A percentile compares a stretch with the other conserved stretches of the same genome.
Conservation (phyloP, 164 flowering plant species). For the Vitis cinerea region DNA sequence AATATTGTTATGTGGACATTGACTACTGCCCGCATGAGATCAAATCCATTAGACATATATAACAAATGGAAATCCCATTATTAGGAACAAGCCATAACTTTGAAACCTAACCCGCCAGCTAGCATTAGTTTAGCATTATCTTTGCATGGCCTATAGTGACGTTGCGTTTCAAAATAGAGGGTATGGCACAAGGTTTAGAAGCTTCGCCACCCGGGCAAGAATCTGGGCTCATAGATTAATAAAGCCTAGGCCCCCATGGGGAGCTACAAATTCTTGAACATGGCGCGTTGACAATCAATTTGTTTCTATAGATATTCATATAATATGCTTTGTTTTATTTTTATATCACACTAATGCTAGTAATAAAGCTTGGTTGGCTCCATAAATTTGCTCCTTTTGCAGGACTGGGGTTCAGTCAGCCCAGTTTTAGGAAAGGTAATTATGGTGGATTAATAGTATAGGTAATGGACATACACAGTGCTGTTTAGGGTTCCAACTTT, state of each 20-base stretch:
- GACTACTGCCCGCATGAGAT: too few relatives aligned
- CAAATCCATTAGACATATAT: too few relatives aligned
- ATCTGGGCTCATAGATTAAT: slow-evolving; percentile 25
- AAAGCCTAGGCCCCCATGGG: slow-evolving; percentile 1
- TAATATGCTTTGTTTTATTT: too few relatives aligned
- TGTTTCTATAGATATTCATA: not conserved
- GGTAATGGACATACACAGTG: too few relatives aligned
- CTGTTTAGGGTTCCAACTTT: too few relatives aligned
- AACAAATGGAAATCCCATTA: too few relatives aligned
- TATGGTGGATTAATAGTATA: too few relatives aligned
- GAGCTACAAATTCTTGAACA: slow-evolving; percentile 10
- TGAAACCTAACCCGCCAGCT: not conserved
- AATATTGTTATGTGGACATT: too few relatives aligned
- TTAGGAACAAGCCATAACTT: too few relatives aligned
- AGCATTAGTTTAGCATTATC: slow-evolving; percentile 2
- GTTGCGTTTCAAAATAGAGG: not conserved
- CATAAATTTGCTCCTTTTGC: slow-evolving; percentile 13
- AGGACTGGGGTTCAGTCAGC: not conserved
- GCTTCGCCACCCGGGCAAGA: slow-evolving; percentile 41
- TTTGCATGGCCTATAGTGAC: slow-evolving; percentile 11
- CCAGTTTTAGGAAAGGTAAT: not conserved
- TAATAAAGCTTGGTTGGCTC: slow-evolving; percentile 5
- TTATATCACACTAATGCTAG: too few relatives aligned
- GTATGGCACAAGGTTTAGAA: slow-evolving; percentile 42
- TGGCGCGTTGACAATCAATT: slow-evolving; percentile 29